A percentile compares a stretch with the other conserved stretches of the same genome.
Conservation (phyloP, 1,284 basidiomycete species). For the Takashimella tepidaria region DNA sequence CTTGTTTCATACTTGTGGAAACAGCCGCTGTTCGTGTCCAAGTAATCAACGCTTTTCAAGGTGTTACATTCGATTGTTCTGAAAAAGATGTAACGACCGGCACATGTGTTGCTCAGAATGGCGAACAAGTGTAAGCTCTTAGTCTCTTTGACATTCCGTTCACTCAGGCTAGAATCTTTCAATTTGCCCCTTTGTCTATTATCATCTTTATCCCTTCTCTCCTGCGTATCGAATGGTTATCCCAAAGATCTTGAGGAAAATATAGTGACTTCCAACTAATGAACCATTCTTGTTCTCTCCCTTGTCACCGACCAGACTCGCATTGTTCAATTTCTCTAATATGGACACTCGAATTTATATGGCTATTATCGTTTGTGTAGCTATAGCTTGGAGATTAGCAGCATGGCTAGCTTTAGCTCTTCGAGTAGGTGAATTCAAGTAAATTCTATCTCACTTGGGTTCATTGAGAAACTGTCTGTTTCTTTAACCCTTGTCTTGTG, state of each 20-base stretch:
- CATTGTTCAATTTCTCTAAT: constrained; percentile 42
- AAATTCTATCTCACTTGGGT: constrained; percentile 16
- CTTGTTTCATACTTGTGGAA: neutral
- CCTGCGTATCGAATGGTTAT: too few species aligned
- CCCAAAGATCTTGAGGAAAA: too few species aligned
- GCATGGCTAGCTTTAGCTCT: constrained; percentile 26
- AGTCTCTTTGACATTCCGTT: constrained; percentile 5
- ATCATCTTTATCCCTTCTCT: too few species aligned
- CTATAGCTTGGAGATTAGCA: constrained; percentile 37
- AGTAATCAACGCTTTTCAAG: constrained; percentile 49
- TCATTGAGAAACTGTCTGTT: constrained; percentile 18
- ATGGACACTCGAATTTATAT: constrained; percentile 40
- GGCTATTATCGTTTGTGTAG: constrained; percentile 44
- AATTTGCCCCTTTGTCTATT: too few species aligned
- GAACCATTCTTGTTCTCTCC: neutral
- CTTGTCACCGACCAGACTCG: constrained; percentile 20
- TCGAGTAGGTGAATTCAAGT: constrained; percentile 27
- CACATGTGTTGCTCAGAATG: constrained; percentile 46
- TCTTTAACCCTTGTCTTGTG: neutral
- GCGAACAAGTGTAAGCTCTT: constrained; percentile 45
- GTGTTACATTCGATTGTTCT: constrained; percentile 46
- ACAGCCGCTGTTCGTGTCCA: constrained; percentile 39
- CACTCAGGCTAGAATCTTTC: too few species aligned
- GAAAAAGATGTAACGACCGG: constrained; percentile 37
- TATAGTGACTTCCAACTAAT: constrained; percentile 5